phyloP scores from a whole-genome alignment of 129 eudicot genomes.

The Kitagawia praeruptora region DNA sequence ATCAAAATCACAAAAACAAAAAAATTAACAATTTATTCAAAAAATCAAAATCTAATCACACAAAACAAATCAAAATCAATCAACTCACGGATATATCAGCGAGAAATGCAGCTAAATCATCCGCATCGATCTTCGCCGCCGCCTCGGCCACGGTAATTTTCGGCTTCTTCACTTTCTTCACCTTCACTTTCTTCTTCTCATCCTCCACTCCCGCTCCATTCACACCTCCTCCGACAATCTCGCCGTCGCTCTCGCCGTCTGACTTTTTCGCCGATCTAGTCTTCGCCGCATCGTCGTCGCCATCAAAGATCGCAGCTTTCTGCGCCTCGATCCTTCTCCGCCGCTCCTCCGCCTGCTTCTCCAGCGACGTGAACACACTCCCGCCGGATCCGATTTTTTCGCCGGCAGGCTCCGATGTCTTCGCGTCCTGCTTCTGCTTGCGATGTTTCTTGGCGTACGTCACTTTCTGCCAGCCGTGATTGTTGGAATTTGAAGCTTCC shows the following conservation, averaged over 20 bases:
- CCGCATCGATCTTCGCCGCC: slow-evolving; percentile 72
- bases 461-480: slow-evolving; percentile 96
- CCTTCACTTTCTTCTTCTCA: slow-evolving; percentile 53
- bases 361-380: slow-evolving; percentile 50
- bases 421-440: slow-evolving; percentile 26
- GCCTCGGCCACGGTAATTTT: slow-evolving; percentile 79
- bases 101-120: slow-evolving; percentile 55
- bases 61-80: background rate
- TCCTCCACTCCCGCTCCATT: slow-evolving; percentile 25
- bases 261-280: slow-evolving; percentile 30
- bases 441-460: slow-evolving; percentile 59
- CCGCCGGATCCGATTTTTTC: slow-evolving; percentile 39
- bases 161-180: slow-evolving; percentile 74
- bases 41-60: background rate
- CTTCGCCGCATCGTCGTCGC: slow-evolving; percentile 1
- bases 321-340: slow-evolving; percentile 63
- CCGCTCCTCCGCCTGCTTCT: slow-evolving; percentile 86
- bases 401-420: slow-evolving; percentile 15
- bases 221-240: slow-evolving; percentile 23
- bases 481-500: slow-evolving; percentile 12
- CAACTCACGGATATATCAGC: slow-evolving; percentile 58
- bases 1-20: background rate
- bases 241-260: slow-evolving; percentile 42
- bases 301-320: slow-evolving; percentile 32
- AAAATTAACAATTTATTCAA: background rate